Evolutionary conservation across 257 asterid genomes (phyloP), one percentile per base, ranked within the genome.

Genomic region (Ophiorrhiza pumila): DNA sequence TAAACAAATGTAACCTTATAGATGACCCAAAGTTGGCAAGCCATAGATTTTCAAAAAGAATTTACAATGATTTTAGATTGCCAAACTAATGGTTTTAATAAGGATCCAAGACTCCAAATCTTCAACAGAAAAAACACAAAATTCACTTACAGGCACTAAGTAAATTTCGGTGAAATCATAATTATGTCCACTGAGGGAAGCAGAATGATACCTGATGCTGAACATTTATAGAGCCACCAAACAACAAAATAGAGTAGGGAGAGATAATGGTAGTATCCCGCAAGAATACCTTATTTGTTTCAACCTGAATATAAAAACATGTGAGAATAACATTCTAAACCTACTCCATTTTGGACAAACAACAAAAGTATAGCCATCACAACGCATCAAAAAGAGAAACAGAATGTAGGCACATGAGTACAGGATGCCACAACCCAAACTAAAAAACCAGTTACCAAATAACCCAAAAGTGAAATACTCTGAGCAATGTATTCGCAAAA

Each of bases 261-360:
- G 97, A 94, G 78, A 91, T 85, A 57, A 91, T 74, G 56, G 99
- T 88, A 23, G 96, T 94, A 79, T 94, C 97, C 76, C 97, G 86
- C 81, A 94, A 83, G 85, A 79, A 94, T 73, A 94, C 93, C 80
- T 83, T 94, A 76, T 79, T 86, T 71, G 99, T 94, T 83, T 91
- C 99, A 65, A 94, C 97, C 99, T 94, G 95, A 72, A 86, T 71
- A 81, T 50, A 64, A 46, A n/a, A 65, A 68, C 22, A 34, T 12
- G 47, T 69, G 66, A 47, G 42, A 72, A 72, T 39, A 69, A 42
- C 31, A 67, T 58, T 60, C 42, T 17, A 74, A 68, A 39, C 69
- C 58, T 72, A 76, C 39, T 5, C 25, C 41, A 47, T 23, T 41
- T 50, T n/a, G 31, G 67, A 72, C 37, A 53, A 79, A 76, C 53